phyloP scores from a whole-genome alignment of 495 filamentous ascomycete species.

The Acidomyces sp. region DNA sequence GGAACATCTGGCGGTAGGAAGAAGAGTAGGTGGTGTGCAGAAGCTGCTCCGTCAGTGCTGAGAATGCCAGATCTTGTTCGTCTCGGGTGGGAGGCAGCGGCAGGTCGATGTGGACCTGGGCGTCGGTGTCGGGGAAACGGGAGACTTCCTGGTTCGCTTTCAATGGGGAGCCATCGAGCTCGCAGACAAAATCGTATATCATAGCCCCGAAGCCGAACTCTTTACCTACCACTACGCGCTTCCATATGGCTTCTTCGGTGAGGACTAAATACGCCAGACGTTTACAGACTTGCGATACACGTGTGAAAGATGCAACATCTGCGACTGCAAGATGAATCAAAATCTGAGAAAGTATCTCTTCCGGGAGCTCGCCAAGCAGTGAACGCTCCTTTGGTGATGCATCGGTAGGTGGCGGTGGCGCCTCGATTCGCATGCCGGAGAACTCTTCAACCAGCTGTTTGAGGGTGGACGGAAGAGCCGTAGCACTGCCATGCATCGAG shows the following conservation, averaged over 20 bases:
- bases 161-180: constrained; percentile 49
- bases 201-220: constrained; percentile 73
- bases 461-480: constrained; percentile 32
- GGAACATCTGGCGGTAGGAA: constrained; percentile 48
- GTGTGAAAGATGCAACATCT: constrained; percentile 68
- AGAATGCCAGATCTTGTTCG: constrained; percentile 9
- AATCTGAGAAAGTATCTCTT: constrained; percentile 69
- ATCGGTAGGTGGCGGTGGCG: constrained; percentile 45
- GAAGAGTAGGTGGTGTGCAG: constrained; percentile 14
- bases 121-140: constrained; percentile 4
- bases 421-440: constrained; percentile 49
- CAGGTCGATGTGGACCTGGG: not conserved
- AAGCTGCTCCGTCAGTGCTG: constrained; percentile 13
- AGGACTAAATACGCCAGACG: constrained; percentile 70
- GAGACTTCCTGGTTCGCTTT: constrained; percentile 17
- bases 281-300: constrained; percentile 75
- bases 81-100: constrained; percentile 8
- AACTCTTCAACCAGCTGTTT: constrained; percentile 67
- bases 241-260: constrained; percentile 85
- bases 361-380: constrained; percentile 62
- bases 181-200: constrained; percentile 64
- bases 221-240: constrained; percentile 50
- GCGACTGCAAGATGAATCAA: constrained; percentile 52
- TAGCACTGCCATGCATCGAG: constrained; percentile 38
- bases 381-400: constrained; percentile 57